Percentiles rank a stretch among this genome's conserved stretches.
phyloP scores from a whole-genome alignment of 176 grass and related monocot genomes.

The Pontederia crassipes region DNA sequence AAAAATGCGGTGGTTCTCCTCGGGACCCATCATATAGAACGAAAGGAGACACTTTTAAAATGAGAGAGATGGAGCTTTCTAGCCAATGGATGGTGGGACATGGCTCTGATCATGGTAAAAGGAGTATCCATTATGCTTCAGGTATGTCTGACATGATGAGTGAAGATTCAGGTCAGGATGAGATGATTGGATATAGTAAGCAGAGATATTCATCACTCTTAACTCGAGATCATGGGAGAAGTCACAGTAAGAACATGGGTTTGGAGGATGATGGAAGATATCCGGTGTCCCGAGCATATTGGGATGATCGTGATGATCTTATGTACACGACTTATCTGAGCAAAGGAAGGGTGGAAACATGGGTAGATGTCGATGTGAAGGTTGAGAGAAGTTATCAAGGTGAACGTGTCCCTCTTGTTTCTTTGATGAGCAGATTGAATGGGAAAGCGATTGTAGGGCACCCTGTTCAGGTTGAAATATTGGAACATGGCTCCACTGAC shows the following conservation, averaged over 20 bases:
- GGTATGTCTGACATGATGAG: constrained; percentile 38
- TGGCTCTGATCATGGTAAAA: constrained; percentile 48
- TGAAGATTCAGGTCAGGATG: constrained; percentile 27
- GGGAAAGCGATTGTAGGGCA: constrained; percentile 97
- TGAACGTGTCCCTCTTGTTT: constrained; percentile 95
- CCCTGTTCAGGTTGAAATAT: constrained; percentile 90
- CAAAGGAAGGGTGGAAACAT: constrained; percentile 29
- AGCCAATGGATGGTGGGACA: constrained; percentile 30
- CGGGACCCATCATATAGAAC: constrained; percentile 24
- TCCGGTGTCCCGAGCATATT: constrained; percentile 24
- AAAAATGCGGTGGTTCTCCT: constrained; percentile 39
- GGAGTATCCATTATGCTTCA: constrained; percentile 42
- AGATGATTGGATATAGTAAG: constrained; percentile 40
- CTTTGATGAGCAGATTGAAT: constrained; percentile 93
- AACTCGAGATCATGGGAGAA: constrained; percentile 42
- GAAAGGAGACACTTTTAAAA: constrained; percentile 30
- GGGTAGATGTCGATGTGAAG: constrained; percentile 75
- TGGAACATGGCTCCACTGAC: constrained; percentile 63
- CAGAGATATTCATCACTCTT: constrained; percentile 36
- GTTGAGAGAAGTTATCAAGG: constrained; percentile 95
- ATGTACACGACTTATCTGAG: constrained; percentile 30
- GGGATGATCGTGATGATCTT: constrained; percentile 32
- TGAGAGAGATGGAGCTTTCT: constrained; percentile 26
- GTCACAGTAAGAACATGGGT: constrained; percentile 32
- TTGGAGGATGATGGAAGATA: constrained; percentile 26